phyloP scores from a whole-genome alignment of 176 grass and related monocot species.

The Luzula sylvatica region DNA sequence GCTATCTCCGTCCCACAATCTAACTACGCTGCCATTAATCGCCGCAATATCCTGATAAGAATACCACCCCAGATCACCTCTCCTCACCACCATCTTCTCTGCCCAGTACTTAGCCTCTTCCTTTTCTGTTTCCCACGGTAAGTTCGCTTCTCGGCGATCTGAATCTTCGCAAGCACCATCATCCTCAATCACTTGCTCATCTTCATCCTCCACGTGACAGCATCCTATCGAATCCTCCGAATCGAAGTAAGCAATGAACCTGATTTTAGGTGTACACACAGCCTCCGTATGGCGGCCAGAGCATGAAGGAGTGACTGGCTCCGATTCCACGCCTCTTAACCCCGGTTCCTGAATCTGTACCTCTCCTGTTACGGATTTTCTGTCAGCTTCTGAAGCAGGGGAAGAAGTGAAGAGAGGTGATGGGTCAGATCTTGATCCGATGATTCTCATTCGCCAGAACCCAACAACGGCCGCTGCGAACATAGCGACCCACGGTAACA shows the following conservation, averaged over 20 bases:
- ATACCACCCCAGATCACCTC: conserved; percentile 20
- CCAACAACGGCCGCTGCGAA: conserved; percentile 44
- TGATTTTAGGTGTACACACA: conserved; percentile 30
- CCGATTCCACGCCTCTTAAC: not conserved
- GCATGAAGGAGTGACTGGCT: not conserved
- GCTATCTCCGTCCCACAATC: conserved; percentile 38
- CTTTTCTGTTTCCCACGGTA: conserved; percentile 1
- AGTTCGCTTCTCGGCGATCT: not conserved
- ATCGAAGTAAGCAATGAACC: conserved; percentile 47
- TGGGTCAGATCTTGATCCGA: not conserved
- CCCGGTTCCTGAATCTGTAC: too few species aligned
- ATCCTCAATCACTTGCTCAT: not conserved
- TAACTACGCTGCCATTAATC: conserved; percentile 39
- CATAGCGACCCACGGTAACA: conserved; percentile 49
- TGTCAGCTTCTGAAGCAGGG: not conserved
- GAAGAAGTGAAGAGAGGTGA: not conserved
- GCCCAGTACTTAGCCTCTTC: conserved; percentile 19
- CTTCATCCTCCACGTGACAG: conserved; percentile 18
- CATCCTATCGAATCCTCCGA: conserved; percentile 20
- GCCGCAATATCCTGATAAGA: conserved; percentile 15
- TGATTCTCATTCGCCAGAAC: conserved; percentile 50
- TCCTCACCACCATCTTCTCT: not conserved
- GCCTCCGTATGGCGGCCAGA: conserved; percentile 1
- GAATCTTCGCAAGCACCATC: not conserved
- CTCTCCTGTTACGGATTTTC: not conserved